Evolutionary conservation across 2,329 filamentous ascomycete genomes (phyloP), one percentile per base, ranked within the genome.

Genomic region (Aspergillus sp.): DNA sequence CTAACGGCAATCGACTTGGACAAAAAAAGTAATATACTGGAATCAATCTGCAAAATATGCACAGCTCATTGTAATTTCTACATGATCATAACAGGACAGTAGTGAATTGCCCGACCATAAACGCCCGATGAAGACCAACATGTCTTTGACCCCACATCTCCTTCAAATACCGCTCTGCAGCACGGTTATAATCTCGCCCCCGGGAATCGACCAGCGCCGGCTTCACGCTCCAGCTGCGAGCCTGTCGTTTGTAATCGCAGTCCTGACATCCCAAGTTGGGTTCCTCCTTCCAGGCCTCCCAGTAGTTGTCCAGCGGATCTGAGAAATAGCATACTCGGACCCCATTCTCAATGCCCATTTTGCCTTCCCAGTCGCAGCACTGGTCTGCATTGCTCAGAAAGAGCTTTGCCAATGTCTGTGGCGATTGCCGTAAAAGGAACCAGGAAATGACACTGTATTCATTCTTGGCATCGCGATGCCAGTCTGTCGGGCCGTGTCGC

Each of bases 131-230:
- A 12, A 57, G 47, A n/a, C 56, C 50, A 41, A 52, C 48, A 57
- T 54, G 47, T 48, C 59, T 48, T 45, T 62, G 53, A 41, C 52
- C 55, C 51, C 59, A 61, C 56, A 58, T 61, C 45, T 62, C 57
- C 32, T 52, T 57, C 28, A 62, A 49, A 50, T 60, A 62, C 29
- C 53, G 48, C 44, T 60, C 53, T 9, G 58, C 59, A n/a, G 50
- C 50, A 28, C 54, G 53, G 34, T 61, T 55, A 9, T 51, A 56
- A 39, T 57, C 55, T 8, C 54, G 41, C 6, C 59, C 59, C 33
- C 52, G 54, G 34, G 53, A 55, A 47, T 62, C 59, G 42, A 61
- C 57, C 44, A 61, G 41, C 19, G 55, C 53, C n/a, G 56, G 58
- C 36, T 61, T 59, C 9, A 59, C 54, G 42, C 59, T 62, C 48